phyloP scores from a whole-genome alignment of 1,139 yeast genomes.

The Candida sanyaensis region DNA sequence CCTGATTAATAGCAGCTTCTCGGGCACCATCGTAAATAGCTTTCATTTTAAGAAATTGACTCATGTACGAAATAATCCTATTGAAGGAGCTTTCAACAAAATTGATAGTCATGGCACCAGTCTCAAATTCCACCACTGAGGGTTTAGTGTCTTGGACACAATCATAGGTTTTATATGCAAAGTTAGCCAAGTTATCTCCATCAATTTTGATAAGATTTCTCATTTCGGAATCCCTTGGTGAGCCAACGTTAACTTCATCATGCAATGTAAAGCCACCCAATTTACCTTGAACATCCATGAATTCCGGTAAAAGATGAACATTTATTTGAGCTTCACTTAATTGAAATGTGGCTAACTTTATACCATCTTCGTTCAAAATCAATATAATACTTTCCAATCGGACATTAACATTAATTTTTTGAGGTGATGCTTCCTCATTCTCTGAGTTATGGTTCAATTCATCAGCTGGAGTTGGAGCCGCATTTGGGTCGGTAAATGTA shows the following conservation, averaged over 20 bases:
- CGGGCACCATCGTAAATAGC: constrained; percentile 84
- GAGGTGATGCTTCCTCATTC: constrained; percentile 63
- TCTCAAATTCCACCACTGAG: constrained; percentile 63
- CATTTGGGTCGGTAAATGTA: constrained; percentile 83
- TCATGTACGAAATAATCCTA: constrained; percentile 64
- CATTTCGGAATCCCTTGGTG: constrained; percentile 58
- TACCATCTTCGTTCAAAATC: constrained; percentile 80
- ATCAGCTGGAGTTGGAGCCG: constrained; percentile 68
- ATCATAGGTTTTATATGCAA: constrained; percentile 82
- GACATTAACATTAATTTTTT: constrained; percentile 68
- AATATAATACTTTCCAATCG: constrained; percentile 73
- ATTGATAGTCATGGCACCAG: constrained; percentile 74
- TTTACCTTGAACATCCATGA: constrained; percentile 71
- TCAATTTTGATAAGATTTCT: constrained; percentile 76
- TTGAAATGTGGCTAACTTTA: constrained; percentile 76
- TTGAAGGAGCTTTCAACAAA: constrained; percentile 82
- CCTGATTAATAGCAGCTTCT: constrained; percentile 73
- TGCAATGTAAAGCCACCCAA: constrained; percentile 79
- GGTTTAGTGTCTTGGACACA: constrained; percentile 47
- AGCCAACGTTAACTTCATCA: constrained; percentile 73
- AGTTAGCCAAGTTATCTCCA: constrained; percentile 81
- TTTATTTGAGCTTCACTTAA: constrained; percentile 73
- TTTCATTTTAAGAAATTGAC: constrained; percentile 84
- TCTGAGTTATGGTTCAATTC: constrained; percentile 62
- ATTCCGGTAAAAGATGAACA: constrained; percentile 72